Evolutionary conservation across 1,284 basidiomycete species (phyloP).

Genomic region (Exsudoporus floridanus): DNA sequence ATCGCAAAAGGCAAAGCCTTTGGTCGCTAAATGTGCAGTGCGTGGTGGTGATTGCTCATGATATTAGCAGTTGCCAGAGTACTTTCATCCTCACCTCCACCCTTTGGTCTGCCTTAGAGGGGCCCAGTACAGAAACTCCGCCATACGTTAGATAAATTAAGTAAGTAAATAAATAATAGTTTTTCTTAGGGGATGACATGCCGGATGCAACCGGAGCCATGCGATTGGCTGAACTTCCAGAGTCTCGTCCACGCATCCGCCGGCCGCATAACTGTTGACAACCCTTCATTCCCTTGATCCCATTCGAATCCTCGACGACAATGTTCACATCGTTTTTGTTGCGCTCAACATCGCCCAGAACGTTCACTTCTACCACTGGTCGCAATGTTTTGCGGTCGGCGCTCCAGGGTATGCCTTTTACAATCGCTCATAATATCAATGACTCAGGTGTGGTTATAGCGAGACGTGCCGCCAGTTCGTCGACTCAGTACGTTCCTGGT

Average conservation of each 20-base stretch:
- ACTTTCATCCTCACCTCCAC: neutral
- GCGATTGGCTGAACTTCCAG: constrained; percentile 11
- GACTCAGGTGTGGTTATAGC: constrained; percentile 26
- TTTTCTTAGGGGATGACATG: neutral
- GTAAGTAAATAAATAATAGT: neutral
- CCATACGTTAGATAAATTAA: no score
- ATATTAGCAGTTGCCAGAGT: neutral
- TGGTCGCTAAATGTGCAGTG: no score
- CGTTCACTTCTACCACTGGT: constrained; percentile 41
- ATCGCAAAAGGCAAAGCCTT: no score
- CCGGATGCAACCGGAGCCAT: constrained; percentile 15
- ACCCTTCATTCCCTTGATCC: neutral
- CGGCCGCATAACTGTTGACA: neutral
- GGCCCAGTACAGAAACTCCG: no score
- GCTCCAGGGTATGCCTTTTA: constrained; percentile 34
- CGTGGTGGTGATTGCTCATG: neutral
- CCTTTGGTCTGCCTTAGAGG: no score
- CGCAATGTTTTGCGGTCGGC: constrained; percentile 41
- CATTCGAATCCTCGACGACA: constrained; percentile 13
- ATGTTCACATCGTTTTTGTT: constrained; percentile 55
- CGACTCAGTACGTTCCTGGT: constrained; percentile 56
- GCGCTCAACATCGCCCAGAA: constrained; percentile 48
- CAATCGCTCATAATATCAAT: neutral
- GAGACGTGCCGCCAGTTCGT: constrained; percentile 37
- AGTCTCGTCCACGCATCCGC: neutral